Evolutionary conservation across 2,329 filamentous ascomycete species (phyloP), one percentile per base, ranked within the genome.

Genomic region (Scedosporium boydii): DNA sequence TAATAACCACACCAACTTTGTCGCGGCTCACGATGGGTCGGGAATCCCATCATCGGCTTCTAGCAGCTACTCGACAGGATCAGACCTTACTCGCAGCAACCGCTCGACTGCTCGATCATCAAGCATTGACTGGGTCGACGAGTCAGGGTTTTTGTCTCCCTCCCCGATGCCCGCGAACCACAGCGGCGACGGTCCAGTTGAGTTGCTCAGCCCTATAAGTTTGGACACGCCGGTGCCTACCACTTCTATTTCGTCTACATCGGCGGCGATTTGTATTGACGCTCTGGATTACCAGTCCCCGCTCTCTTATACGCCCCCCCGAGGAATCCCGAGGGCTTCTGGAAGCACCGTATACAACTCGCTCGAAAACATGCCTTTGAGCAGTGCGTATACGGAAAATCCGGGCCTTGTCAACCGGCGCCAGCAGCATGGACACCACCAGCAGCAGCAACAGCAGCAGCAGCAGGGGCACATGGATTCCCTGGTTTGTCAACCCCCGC

Each of bases 11-110:
- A 29, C 21, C 3, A 48, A 48, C 10, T 44, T 56, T n/a, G n/a
- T 56, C 14, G n/a, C 42, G n/a, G n/a, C 46, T 6, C 46, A 61
- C 27, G 59, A 61, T 10, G 44, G 46, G 6, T 34, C 59, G 12
- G 59, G 59, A 6, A 51, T 61, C 10, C 59, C 59, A 26, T 61
- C 59, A 18, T 61, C 59, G 5, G 59, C 59, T 12, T 61, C 59
- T n/a, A 61, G 59, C 46, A 61, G 46, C 23, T 61, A 61, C 27
- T 61, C 59, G 3, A 48, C 46, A 16, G 48, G 44, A 14, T 61
- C 59, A 5, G 59, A 61, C 18, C 21, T 61, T 29, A 38, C 59
- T 2, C 59, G 59, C 16, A 55, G 23, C 46, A 61, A 53, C 16
- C 26, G 44, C n/a, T 51, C 27, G 2, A 41, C 48, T 10, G 48